phyloP scores from a whole-genome alignment of 139 green algal species.

The Coelastrella sp. region DNA sequence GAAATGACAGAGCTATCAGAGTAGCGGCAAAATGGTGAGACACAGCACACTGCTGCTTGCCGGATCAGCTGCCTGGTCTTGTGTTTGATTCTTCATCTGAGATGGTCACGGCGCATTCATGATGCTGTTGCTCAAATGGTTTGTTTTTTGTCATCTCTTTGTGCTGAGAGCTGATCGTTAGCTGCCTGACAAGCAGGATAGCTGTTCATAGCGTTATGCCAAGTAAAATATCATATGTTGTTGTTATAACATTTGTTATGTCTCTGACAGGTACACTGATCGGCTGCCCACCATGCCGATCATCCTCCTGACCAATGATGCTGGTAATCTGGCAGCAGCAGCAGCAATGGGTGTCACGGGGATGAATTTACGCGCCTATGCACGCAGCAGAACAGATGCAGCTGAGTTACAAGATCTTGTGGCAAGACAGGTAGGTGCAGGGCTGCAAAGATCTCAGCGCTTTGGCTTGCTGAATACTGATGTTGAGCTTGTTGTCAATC shows the following conservation, averaged over 20 bases:
- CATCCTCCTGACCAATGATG: slow-evolving; percentile 93
- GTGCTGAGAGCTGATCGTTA: no score
- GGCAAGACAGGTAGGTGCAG: slow-evolving; percentile 42
- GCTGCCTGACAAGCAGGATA: no score
- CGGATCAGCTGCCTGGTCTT: not conserved
- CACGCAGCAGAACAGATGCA: slow-evolving; percentile 52
- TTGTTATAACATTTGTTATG: not conserved
- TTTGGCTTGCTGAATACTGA: no score
- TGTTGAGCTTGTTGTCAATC: no score
- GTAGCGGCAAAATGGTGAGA: slow-evolving; percentile 87
- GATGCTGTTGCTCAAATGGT: no score
- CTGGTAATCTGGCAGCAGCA: slow-evolving; percentile 81
- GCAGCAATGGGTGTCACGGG: slow-evolving; percentile 71
- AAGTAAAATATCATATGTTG: no score
- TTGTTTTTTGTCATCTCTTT: no score
- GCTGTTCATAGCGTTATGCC: no score
- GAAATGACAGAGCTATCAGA: slow-evolving; percentile 99
- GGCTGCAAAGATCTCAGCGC: no score
- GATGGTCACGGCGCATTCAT: no score
- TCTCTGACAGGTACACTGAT: slow-evolving; percentile 53
- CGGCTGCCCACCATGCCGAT: slow-evolving; percentile 70
- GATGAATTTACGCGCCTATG: slow-evolving; percentile 65
- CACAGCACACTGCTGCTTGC: not conserved
- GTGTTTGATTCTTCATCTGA: no score
- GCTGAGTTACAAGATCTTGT: slow-evolving; percentile 82